A percentile compares a stretch with the other conserved stretches of the same genome.
Conservation (phyloP, 1,284 basidiomycete genomes). For the Melanopsichium pennsylvanicum region DNA sequence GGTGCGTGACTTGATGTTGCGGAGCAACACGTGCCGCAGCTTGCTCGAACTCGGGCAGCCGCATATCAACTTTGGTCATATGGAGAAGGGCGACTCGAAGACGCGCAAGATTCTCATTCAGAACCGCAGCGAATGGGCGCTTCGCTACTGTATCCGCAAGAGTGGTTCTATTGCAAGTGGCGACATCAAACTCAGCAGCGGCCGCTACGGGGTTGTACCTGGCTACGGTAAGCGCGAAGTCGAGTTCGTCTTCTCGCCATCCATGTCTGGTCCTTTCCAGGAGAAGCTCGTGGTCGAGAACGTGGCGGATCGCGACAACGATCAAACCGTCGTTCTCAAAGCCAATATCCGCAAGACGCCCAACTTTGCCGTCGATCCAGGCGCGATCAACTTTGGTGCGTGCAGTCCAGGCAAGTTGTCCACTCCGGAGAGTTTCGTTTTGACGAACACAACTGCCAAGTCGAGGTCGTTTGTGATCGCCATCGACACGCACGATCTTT, state of each 20-base stretch:
- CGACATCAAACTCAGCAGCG: constrained; percentile 69
- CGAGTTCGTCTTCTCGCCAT: constrained; percentile 67
- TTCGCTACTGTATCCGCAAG: constrained; percentile 69
- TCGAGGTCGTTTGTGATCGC: constrained; percentile 68
- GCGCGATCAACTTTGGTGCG: constrained; percentile 65
- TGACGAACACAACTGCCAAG: constrained; percentile 68
- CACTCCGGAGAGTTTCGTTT: constrained; percentile 63
- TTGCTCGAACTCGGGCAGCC: constrained; percentile 69
- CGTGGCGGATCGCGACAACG: constrained; percentile 68
- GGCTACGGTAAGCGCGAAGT: constrained; percentile 70
- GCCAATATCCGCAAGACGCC: constrained; percentile 68
- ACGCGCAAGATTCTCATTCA: constrained; percentile 69
- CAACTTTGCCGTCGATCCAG: constrained; percentile 68
- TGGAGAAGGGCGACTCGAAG: constrained; percentile 69
- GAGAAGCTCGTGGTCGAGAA: constrained; percentile 69
- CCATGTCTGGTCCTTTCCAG: constrained; percentile 68
- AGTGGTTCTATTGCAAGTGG: constrained; percentile 70
- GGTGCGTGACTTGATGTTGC: constrained; percentile 69
- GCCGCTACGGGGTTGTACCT: constrained; percentile 69
- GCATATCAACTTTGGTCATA: constrained; percentile 70
- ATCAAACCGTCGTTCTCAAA: constrained; percentile 69
- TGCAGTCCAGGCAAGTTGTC: constrained; percentile 54
- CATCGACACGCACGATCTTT: constrained; percentile 54
- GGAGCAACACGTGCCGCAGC: constrained; percentile 67
- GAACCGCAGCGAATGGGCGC: constrained; percentile 68